Evolutionary conservation across 73 alveolate species (phyloP), one percentile per base, ranked within the genome.

Genomic region (Chromera velia): DNA sequence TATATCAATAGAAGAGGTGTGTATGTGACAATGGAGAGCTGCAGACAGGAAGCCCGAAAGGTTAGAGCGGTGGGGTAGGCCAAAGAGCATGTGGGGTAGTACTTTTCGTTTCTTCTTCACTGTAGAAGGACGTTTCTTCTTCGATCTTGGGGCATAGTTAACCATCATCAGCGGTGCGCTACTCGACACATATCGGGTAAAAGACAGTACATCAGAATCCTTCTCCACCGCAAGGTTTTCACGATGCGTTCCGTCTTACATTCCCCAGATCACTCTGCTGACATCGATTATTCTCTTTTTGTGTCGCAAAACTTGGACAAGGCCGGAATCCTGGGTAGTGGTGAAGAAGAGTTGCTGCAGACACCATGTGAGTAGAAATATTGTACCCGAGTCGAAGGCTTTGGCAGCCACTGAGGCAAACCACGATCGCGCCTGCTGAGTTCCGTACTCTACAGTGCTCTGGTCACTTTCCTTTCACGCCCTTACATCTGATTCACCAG

Each of bases 221-320:
- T 13, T 6, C 73, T 66, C 73, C 22, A 9, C 40, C 40, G 9
- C 40, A 26, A 66, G 34, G 73, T 66, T 66, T 28, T 24, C 73
- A 27, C 73, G 73, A n/a, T 66, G 73, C 0, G 73, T 66, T 28
- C 40, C 73, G 30, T 66, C 73, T 34, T 66, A 34, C 73, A 66
- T 66, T 9, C 73, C 73, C 73, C 73, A 66, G 9, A 66, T n/a
- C n/a, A 66, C n/a, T 24, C 28, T 24, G 28, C 45, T 66, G 28
- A 9, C 30, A 34, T 4, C 30, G 13, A 10, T n/a, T 24, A 66
- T 66, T 34, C 27, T 66, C 26, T n/a, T 34, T 0, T 26, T 28
- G 24, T n/a, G 45, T 1, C 73, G 73, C 73, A 66, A 34, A 27
- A 66, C 40, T 33, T 34, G 40, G 26, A 66, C 73, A n/a, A 66